These are phyloP conservation scores for Xylaria sp. DNA, from an alignment of 2,329 filamentous ascomycete species.

Conservation along the genomic window DNA sequence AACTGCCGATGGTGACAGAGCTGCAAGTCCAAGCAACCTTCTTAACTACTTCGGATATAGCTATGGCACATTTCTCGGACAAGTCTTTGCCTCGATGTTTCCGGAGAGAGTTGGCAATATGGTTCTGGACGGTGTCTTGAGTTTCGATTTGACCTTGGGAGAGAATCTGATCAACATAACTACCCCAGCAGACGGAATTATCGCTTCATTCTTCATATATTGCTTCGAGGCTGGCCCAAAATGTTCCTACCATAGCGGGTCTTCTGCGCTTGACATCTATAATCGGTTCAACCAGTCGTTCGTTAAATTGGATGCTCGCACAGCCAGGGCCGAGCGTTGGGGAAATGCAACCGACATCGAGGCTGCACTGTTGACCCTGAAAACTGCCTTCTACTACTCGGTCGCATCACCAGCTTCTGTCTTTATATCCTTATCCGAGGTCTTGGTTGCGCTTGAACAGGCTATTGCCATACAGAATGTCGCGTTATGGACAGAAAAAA, in stretches of 20 bases:
- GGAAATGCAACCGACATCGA: conserved; percentile 18
- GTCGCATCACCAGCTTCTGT: not conserved
- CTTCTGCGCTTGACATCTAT: conserved; percentile 10
- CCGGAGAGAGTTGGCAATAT: conserved; percentile 13
- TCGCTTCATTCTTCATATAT: conserved; percentile 18
- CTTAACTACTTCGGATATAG: conserved; percentile 23
- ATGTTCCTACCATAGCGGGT: conserved; percentile 8
- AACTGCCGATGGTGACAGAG: conserved; percentile 5
- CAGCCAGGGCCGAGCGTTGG: conserved; percentile 5
- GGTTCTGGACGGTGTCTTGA: conserved; percentile 18
- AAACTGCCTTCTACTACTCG: conserved; percentile 5
- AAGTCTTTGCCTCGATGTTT: conserved; percentile 22
- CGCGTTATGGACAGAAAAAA: conserved; percentile 10
- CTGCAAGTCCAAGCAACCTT: conserved; percentile 12
- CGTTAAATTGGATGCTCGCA: conserved; percentile 5
- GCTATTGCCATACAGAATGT: conserved; percentile 6
- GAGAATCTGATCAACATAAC: conserved; percentile 2
- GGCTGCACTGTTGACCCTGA: conserved; percentile 13
- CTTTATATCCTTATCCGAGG: conserved; percentile 1
- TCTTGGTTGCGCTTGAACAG: conserved; percentile 17
- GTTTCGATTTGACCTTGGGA: conserved; percentile 12
- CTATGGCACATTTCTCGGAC: conserved; percentile 19
- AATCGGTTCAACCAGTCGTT: conserved; percentile 16
- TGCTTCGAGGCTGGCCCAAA: conserved; percentile 11
- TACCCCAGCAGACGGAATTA: conserved; percentile 10